These are phyloP conservation scores for Verticillium longisporum DNA, from an alignment of 2,329 filamentous ascomycete genomes.

Conservation along the genomic window DNA sequence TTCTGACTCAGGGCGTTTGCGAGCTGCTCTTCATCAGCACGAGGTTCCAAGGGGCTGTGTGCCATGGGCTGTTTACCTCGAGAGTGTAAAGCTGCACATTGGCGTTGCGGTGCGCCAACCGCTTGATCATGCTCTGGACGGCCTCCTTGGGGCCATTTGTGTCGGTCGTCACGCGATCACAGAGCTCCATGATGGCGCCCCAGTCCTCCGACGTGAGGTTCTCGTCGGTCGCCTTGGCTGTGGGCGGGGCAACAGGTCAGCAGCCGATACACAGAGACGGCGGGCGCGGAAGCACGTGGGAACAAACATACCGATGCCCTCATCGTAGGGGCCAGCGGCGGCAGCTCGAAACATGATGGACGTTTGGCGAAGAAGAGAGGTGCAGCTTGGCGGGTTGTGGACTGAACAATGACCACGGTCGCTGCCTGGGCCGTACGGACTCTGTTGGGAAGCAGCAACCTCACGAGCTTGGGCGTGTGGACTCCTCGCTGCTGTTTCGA, in stretches of 20 bases:
- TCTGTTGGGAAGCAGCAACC: too few species aligned
- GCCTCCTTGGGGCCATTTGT: constrained; percentile 68
- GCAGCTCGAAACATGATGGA: constrained; percentile 52
- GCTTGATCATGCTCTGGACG: constrained; percentile 84
- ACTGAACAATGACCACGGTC: not conserved
- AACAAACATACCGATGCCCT: constrained; percentile 47
- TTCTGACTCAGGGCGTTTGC: constrained; percentile 90
- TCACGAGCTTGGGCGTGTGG: too few species aligned
- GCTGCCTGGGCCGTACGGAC: not conserved
- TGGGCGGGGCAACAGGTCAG: not conserved
- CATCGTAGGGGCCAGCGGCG: constrained; percentile 51
- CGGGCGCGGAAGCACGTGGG: not conserved
- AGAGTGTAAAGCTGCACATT: constrained; percentile 95
- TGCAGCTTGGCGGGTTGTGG: constrained; percentile 6
- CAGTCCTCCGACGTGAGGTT: constrained; percentile 82
- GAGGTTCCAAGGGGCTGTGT: not conserved
- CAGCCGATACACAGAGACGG: not conserved
- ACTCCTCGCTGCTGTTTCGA: not conserved
- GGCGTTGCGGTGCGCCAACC: constrained; percentile 86
- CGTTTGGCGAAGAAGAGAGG: constrained; percentile 9
- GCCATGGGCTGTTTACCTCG: constrained; percentile 48
- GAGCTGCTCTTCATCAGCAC: constrained; percentile 42
- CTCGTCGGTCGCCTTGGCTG: constrained; percentile 84
- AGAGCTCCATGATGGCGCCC: constrained; percentile 58
- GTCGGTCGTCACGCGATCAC: constrained; percentile 51